Evolutionary conservation across 2,329 filamentous ascomycete species (phyloP).

Genomic region (Paracamarosporium sp.): DNA sequence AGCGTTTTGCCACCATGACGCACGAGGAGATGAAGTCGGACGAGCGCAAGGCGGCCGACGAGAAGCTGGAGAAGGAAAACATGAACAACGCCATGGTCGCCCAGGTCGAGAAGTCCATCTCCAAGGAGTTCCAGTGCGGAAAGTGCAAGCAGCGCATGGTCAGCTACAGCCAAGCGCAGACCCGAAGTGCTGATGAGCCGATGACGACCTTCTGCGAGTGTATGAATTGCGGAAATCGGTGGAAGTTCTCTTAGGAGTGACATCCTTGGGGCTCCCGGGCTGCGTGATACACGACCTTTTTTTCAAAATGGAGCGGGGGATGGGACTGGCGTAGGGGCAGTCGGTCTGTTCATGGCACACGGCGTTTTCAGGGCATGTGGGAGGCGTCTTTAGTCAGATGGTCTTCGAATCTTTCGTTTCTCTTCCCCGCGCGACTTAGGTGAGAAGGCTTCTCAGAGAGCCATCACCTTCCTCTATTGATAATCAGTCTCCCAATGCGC

Average conservation of each 20-base stretch:
- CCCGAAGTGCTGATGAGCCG: slow-evolving; percentile 92
- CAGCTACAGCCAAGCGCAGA: slow-evolving; percentile 95
- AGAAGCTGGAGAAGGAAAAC: slow-evolving; percentile 84
- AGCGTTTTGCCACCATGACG: slow-evolving; percentile 83
- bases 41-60: slow-evolving; percentile 77
- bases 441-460: neutral
- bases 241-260: slow-evolving; percentile 52
- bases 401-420: neutral
- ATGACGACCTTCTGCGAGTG: slow-evolving; percentile 65
- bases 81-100: slow-evolving; percentile 97
- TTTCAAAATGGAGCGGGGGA: neutral
- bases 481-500: neutral
- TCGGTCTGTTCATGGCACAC: neutral
- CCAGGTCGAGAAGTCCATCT: slow-evolving; percentile 89
- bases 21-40: slow-evolving; percentile 90
- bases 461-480: neutral
- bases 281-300: neutral
- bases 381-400: slow-evolving; percentile 2
- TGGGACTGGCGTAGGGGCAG: neutral
- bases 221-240: slow-evolving; percentile 58
- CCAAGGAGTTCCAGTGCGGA: slow-evolving; percentile 84
- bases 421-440: neutral
- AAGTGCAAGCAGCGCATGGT: slow-evolving; percentile 95
- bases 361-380: slow-evolving; percentile 9
- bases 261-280: neutral